These are phyloP conservation scores for Suhomyces wounanorum DNA, from an alignment of 1,139 yeast species.

Conservation along the genomic window DNA sequence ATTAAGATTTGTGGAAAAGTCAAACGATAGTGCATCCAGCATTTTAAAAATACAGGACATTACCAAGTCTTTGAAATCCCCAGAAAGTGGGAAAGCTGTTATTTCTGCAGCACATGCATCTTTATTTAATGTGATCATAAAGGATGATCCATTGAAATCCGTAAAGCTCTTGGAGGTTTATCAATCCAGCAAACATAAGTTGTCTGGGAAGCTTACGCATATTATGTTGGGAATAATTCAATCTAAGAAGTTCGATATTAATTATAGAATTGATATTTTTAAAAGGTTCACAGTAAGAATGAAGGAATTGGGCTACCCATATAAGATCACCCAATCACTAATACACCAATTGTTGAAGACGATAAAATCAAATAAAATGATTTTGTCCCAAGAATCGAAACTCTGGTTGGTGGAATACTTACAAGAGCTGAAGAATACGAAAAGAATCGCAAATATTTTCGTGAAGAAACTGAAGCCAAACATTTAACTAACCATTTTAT, in stretches of 20 bases:
- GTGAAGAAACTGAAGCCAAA: not conserved
- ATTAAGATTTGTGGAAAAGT: constrained; percentile 24
- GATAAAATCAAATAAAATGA: constrained; percentile 8
- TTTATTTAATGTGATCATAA: constrained; percentile 28
- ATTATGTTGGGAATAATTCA: constrained; percentile 31
- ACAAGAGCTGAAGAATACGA: constrained; percentile 7
- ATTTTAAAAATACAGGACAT: constrained; percentile 23
- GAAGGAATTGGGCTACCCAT: constrained; percentile 22
- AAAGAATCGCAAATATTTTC: constrained; percentile 6
- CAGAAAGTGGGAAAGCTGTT: constrained; percentile 6
- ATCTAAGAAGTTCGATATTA: constrained; percentile 17
- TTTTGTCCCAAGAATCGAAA: constrained; percentile 7
- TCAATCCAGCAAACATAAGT: constrained; percentile 18
- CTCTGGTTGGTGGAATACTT: constrained; percentile 10
- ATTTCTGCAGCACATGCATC: constrained; percentile 21
- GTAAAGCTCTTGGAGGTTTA: constrained; percentile 25
- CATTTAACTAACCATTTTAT: not conserved
- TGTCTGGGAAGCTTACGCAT: constrained; percentile 21
- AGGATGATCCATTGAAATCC: constrained; percentile 27
- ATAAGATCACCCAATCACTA: constrained; percentile 19
- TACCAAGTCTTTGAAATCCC: not conserved
- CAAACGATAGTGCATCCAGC: constrained; percentile 6
- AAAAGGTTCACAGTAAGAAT: constrained; percentile 23
- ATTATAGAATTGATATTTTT: constrained; percentile 22
- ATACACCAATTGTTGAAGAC: constrained; percentile 15